phyloP scores from a whole-genome alignment of 768 basidiomycete genomes.

The Mycena floridula region DNA sequence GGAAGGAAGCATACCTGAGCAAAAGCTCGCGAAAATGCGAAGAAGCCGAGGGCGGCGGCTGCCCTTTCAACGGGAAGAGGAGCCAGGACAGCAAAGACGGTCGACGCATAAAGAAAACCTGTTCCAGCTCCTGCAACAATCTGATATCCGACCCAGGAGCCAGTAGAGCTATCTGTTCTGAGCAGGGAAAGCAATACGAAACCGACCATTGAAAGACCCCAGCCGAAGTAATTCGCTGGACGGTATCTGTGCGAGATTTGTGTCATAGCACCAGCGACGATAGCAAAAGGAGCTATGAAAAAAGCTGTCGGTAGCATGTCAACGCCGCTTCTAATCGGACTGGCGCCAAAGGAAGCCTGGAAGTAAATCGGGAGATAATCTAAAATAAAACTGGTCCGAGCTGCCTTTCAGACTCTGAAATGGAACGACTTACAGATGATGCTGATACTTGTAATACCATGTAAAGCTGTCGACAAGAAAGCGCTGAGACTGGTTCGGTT shows the following conservation, averaged over 20 bases:
- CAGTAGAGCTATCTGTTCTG: conserved; percentile 14
- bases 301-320: too few species aligned
- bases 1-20: conserved; percentile 15
- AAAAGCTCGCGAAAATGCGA: conserved; percentile 17
- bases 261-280: too few species aligned
- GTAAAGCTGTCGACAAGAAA: too few species aligned
- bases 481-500: too few species aligned
- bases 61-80: conserved; percentile 16
- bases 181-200: conserved; percentile 28
- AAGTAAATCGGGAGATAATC: too few species aligned
- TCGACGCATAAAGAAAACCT: conserved; percentile 6
- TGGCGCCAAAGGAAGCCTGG: too few species aligned
- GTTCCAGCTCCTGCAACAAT: conserved; percentile 4
- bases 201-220: conserved; percentile 27
- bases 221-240: too few species aligned
- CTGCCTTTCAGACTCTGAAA: conserved; percentile 26
- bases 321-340: conserved; percentile 26
- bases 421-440: conserved; percentile 38
- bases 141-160: conserved; percentile 18
- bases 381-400: too few species aligned
- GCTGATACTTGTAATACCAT: too few species aligned
- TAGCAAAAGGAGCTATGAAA: too few species aligned
- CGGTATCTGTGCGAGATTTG: too few species aligned
- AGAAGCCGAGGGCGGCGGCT: too few species aligned
- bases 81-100: conserved; percentile 11